Base-by-base conservation (phyloP, 139 green algal genomes). In the Limnomonas spitsbergensis region DNA sequence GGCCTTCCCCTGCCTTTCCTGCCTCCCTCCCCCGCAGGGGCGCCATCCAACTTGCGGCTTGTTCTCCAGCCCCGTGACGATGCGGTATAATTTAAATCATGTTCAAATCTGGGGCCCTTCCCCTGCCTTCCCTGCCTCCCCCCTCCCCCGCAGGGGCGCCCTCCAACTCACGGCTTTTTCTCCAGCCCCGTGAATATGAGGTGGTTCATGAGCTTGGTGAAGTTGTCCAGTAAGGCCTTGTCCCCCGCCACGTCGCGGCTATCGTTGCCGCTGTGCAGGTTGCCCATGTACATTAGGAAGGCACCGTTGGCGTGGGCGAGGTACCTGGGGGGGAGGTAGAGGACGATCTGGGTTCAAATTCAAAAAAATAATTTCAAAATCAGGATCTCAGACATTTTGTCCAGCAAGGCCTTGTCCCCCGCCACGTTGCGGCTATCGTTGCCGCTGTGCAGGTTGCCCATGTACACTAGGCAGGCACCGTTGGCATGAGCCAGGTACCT, bases 101-200 rank as follows among this genome's bases (percentile, higher is more conserved):
- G n/a, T n/a, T n/a, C n/a, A n/a, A n/a, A n/a, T n/a, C n/a, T n/a
- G n/a, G n/a, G n/a, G n/a, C n/a, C n/a, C n/a, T n/a, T n/a, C n/a
- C n/a, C n/a, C n/a, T n/a, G n/a, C n/a, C n/a, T n/a, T n/a, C n/a
- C n/a, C n/a, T n/a, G n/a, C n/a, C n/a, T n/a, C n/a, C n/a, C n/a
- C n/a, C n/a, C n/a, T n/a, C n/a, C n/a, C n/a, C n/a, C n/a, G n/a
- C n/a, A n/a, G n/a, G n/a, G n/a, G n/a, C n/a, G n/a, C n/a, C n/a
- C 47, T 29, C 32, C 31, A 0, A 85, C 80, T 85, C 38, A 92
- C 85, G 90, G 82, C 79, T 88, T 91, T 32, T 89, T 88, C 42
- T 93, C 89, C 32, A 92, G 80, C 1, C 90, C 89, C 2, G 75
- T 88, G 81, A 94, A 94, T 7, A 89, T 82, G 35, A 92, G 81